A percentile compares a stretch with the other conserved stretches of the same genome.
Evolutionary conservation across 2,329 filamentous ascomycete species (phyloP).

Genomic region (Metarhizium robertsii): DNA sequence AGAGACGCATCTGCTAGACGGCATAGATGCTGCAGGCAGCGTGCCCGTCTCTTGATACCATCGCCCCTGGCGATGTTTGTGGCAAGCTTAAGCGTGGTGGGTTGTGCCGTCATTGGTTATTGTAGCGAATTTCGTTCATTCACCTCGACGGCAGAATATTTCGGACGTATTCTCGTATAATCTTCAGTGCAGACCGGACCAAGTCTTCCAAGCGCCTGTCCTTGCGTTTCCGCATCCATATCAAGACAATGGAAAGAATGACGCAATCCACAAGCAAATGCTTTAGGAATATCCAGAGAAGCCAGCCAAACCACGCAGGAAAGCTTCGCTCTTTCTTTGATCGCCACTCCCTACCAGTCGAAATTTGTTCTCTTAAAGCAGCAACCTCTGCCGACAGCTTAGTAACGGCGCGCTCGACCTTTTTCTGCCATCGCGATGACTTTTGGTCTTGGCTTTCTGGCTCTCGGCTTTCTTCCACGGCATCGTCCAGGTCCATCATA

Average conservation of each 20-base stretch:
- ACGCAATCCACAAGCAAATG: conserved; percentile 66
- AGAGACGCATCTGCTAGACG: neutral
- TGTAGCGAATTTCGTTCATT: conserved; percentile 10
- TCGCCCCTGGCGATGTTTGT: neutral
- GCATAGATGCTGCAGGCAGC: neutral
- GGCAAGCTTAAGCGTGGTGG: neutral
- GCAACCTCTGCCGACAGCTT: conserved; percentile 89
- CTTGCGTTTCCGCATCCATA: conserved; percentile 64
- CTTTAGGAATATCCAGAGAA: conserved; percentile 59
- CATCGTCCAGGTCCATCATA: conserved; percentile 36
- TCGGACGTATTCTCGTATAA: conserved; percentile 49
- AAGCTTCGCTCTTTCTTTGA: conserved; percentile 55
- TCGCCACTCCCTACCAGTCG: conserved; percentile 62
- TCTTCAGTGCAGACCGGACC: conserved; percentile 52
- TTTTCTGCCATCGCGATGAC: conserved; percentile 62
- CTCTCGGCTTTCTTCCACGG: conserved; percentile 27
- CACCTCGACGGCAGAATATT: conserved; percentile 50
- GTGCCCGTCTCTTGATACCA: neutral
- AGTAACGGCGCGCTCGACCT: conserved; percentile 77
- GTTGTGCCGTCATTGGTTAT: neutral
- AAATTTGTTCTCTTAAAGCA: conserved; percentile 83
- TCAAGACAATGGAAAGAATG: conserved; percentile 53
- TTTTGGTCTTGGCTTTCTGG: conserved; percentile 24
- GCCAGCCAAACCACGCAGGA: conserved; percentile 61
- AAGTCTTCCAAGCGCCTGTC: conserved; percentile 65